phyloP scores from a whole-genome alignment of 306 rosid genomes.

The Dryas drummondii region DNA sequence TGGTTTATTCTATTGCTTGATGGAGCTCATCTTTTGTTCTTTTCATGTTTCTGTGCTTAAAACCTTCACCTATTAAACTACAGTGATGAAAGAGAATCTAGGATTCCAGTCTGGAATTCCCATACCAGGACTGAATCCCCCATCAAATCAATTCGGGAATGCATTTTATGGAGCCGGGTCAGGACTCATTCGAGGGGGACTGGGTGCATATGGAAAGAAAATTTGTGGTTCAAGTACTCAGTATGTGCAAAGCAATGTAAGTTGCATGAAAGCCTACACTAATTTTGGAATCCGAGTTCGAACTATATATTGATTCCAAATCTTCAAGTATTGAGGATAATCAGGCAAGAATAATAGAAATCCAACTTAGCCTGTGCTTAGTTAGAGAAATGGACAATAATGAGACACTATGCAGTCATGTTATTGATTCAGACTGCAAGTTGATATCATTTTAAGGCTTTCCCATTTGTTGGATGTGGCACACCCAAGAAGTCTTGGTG shows the following conservation, averaged over 20 bases:
- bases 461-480: too few relatives aligned
- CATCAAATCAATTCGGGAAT: constrained; percentile 49
- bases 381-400: not conserved
- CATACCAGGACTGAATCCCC: not conserved
- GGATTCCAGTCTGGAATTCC: constrained; percentile 4
- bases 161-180: constrained; percentile 59
- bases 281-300: not conserved
- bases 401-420: not conserved
- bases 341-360: not conserved
- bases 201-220: constrained; percentile 67
- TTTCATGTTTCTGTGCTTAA: not conserved
- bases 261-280: not conserved
- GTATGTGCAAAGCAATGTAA: constrained; percentile 80
- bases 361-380: not conserved
- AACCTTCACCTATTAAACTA: not conserved
- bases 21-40: too few relatives aligned
- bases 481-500: not conserved
- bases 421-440: too few relatives aligned
- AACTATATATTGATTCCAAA: not conserved
- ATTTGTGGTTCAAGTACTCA: constrained; percentile 68
- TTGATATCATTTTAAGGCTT: too few relatives aligned
- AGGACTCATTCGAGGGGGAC: constrained; percentile 60
- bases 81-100: constrained; percentile 5
- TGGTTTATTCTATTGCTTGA: not conserved
- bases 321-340: not conserved